Percentiles rank a stretch among this genome's conserved stretches.
Evolutionary conservation across 2,329 filamentous ascomycete genomes (phyloP).

Genomic region (Cladosporium sp.): DNA sequence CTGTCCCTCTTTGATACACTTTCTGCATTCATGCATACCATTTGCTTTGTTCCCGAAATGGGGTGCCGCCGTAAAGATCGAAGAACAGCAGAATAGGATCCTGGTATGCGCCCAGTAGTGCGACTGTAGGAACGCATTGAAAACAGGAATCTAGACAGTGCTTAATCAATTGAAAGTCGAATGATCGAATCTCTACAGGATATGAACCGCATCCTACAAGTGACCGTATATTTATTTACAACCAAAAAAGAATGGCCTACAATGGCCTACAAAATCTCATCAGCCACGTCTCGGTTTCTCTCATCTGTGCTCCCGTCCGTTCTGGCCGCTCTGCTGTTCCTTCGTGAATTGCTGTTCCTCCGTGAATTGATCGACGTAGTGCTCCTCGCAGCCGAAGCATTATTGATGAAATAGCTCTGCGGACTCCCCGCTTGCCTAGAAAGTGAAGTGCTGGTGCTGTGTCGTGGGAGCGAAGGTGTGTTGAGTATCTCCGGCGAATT

Average conservation of each 20-base stretch:
- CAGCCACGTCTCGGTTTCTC: not conserved
- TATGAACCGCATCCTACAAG: not conserved
- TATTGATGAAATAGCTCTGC: conserved; percentile 16
- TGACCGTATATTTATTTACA: not conserved
- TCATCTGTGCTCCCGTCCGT: not conserved
- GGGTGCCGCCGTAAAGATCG: no score
- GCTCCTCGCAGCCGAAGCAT: not conserved
- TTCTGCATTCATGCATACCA: no score
- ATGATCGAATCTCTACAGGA: not conserved
- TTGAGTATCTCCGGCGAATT: conserved; percentile 16
- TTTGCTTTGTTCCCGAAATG: no score
- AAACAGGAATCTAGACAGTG: not conserved
- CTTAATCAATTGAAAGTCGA: not conserved
- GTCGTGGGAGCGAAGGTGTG: not conserved
- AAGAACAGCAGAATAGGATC: not conserved
- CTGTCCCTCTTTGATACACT: not conserved
- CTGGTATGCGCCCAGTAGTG: not conserved
- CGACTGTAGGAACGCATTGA: not conserved
- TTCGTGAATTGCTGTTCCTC: not conserved
- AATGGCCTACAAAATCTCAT: not conserved
- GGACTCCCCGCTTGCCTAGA: conserved; percentile 6
- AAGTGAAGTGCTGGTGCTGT: not conserved
- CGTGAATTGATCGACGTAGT: conserved; percentile 3
- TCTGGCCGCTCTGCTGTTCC: not conserved
- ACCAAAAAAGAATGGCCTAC: not conserved